These are phyloP conservation scores for Parafenestella ontariensis DNA, from an alignment of 2,329 filamentous ascomycete species.

Conservation along the genomic window DNA sequence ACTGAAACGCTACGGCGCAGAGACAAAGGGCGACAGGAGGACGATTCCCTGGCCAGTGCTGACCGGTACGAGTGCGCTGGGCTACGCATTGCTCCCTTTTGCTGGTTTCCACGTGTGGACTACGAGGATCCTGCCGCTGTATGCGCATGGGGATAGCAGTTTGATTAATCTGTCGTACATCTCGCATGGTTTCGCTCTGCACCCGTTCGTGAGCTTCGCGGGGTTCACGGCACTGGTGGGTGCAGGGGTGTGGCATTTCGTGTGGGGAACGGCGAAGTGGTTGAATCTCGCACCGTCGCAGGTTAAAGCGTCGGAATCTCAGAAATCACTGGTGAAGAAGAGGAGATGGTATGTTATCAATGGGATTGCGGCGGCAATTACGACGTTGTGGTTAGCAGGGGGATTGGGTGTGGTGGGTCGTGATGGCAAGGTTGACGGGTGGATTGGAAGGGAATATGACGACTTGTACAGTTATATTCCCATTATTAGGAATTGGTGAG, in stretches of 20 bases:
- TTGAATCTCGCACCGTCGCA: constrained; percentile 68
- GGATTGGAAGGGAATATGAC: constrained; percentile 83
- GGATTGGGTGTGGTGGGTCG: constrained; percentile 79
- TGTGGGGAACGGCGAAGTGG: constrained; percentile 88
- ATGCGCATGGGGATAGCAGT: constrained; percentile 83
- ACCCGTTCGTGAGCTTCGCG: constrained; percentile 69
- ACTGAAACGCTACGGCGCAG: constrained; percentile 76
- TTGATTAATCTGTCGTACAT: constrained; percentile 85
- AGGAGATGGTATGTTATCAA: constrained; percentile 77
- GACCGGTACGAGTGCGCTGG: constrained; percentile 73
- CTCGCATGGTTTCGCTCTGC: constrained; percentile 80
- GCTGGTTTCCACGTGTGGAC: constrained; percentile 75
- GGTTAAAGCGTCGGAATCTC: constrained; percentile 57
- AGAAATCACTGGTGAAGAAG: constrained; percentile 63
- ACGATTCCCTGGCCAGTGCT: constrained; percentile 71
- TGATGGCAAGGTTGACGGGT: constrained; percentile 73
- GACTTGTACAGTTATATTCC: constrained; percentile 70
- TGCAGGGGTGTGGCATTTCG: constrained; percentile 76
- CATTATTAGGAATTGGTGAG: constrained; percentile 61
- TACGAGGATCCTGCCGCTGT: constrained; percentile 77
- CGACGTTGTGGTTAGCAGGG: constrained; percentile 80
- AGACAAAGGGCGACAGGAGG: constrained; percentile 61
- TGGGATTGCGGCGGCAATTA: constrained; percentile 63
- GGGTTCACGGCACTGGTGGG: constrained; percentile 74
- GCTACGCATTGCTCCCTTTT: constrained; percentile 72